Evolutionary conservation across 768 basidiomycete species (phyloP).

Genomic region (Boletus patriciae): DNA sequence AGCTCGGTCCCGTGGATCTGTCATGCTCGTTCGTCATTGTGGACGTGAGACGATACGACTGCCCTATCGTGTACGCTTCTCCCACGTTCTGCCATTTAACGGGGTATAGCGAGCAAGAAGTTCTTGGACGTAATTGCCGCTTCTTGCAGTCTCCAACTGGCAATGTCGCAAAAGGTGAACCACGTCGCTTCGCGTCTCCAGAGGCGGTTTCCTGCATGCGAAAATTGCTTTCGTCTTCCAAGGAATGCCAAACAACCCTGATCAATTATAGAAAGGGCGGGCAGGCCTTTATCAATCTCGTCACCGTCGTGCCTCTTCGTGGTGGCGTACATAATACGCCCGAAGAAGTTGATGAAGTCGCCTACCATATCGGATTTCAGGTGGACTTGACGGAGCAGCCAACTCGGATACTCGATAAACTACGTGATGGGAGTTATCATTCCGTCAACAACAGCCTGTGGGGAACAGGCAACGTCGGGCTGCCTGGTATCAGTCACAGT

Average conservation of each 20-base stretch:
- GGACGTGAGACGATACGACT: slow-evolving; percentile 78
- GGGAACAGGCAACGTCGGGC: neutral
- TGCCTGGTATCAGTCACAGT: neutral
- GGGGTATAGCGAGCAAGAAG: slow-evolving; percentile 70
- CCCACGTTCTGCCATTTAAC: slow-evolving; percentile 79
- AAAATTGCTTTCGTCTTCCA: slow-evolving; percentile 64
- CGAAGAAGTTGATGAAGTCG: slow-evolving; percentile 67
- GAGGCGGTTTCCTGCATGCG: slow-evolving; percentile 66
- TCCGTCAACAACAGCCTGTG: slow-evolving; percentile 55
- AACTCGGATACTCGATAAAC: slow-evolving; percentile 74
- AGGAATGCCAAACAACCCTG: slow-evolving; percentile 86
- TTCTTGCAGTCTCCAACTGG: slow-evolving; percentile 82
- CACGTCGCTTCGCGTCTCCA: slow-evolving; percentile 60
- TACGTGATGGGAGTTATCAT: slow-evolving; percentile 71
- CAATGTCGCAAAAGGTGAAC: slow-evolving; percentile 49
- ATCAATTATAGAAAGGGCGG: slow-evolving; percentile 90
- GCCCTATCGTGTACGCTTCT: slow-evolving; percentile 88
- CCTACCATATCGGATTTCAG: slow-evolving; percentile 94
- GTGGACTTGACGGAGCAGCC: slow-evolving; percentile 90
- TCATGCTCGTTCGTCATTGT: slow-evolving; percentile 91
- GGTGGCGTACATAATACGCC: slow-evolving; percentile 51
- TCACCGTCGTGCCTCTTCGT: slow-evolving; percentile 84
- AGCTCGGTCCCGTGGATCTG: slow-evolving; percentile 88
- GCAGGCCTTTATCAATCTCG: slow-evolving; percentile 84
- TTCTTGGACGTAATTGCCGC: slow-evolving; percentile 88